phyloP scores from a whole-genome alignment of 768 basidiomycete species.

The Lentinula lateritia region DNA sequence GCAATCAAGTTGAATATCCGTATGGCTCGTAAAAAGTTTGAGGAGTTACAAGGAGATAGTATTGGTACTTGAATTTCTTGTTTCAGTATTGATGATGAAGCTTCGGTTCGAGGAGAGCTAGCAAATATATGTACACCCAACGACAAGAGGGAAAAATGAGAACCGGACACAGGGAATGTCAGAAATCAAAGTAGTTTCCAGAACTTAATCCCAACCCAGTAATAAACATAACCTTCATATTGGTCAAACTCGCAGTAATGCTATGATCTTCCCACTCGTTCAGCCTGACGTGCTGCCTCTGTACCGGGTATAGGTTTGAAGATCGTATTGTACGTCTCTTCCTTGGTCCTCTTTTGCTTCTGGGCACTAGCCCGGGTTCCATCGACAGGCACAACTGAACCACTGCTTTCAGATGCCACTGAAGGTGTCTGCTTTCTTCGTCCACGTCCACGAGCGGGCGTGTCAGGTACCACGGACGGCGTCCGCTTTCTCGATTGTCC shows the following conservation, averaged over 20 bases:
- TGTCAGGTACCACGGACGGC: constrained; percentile 6
- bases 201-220: too few relatives aligned
- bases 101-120: too few relatives aligned
- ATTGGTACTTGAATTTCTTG: constrained; percentile 26
- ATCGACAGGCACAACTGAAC: constrained; percentile 25
- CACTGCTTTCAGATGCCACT: constrained; percentile 16
- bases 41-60: constrained; percentile 79
- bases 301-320: constrained; percentile 33
- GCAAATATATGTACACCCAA: too few relatives aligned
- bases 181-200: too few relatives aligned
- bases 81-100: not conserved
- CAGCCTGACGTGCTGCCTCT: constrained; percentile 20
- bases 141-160: too few relatives aligned
- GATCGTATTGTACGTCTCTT: constrained; percentile 24
- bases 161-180: too few relatives aligned
- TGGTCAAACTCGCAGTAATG: not conserved
- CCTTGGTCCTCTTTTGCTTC: constrained; percentile 23
- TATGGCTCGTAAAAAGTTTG: constrained; percentile 82
- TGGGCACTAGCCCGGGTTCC: constrained; percentile 33
- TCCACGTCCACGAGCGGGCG: constrained; percentile 6
- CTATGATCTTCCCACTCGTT: constrained; percentile 4
- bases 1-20: constrained; percentile 85
- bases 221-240: too few relatives aligned
- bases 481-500: not conserved
- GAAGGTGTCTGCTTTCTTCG: not conserved